Conservation (phyloP, 1,139 yeast species). For the Yamadazyma trypodendri region DNA sequence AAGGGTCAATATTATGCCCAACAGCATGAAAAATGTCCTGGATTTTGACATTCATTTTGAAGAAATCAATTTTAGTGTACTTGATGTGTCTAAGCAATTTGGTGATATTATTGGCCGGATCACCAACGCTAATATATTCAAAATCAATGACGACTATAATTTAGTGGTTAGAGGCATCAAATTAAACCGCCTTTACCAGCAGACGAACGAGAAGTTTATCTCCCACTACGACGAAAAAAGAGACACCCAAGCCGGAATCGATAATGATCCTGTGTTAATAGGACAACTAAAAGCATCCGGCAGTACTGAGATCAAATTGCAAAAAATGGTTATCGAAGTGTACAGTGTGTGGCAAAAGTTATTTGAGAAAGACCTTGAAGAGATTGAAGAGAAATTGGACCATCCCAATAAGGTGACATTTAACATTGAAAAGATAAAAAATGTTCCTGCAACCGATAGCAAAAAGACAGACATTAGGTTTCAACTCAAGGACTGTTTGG, state of each 20-base stretch:
- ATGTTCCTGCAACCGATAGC: background rate
- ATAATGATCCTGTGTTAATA: conserved; percentile 11
- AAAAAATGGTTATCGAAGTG: conserved; percentile 48
- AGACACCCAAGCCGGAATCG: background rate
- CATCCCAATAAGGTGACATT: background rate
- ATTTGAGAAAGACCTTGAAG: conserved; percentile 21
- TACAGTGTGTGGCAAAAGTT: conserved; percentile 54
- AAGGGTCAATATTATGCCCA: conserved; percentile 9
- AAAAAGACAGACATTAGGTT: conserved; percentile 38
- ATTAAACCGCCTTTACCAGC: conserved; percentile 19
- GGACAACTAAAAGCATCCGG: conserved; percentile 9
- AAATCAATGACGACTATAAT: conserved; percentile 31
- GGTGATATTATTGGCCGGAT: conserved; percentile 40
- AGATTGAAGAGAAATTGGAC: conserved; percentile 3
- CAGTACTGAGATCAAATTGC: conserved; percentile 37
- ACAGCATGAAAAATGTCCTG: conserved; percentile 6
- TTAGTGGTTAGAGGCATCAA: conserved; percentile 26
- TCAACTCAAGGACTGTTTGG: conserved; percentile 48
- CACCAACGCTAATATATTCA: conserved; percentile 26
- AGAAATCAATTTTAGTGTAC: conserved; percentile 24
- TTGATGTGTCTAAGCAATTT: conserved; percentile 25
- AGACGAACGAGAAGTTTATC: conserved; percentile 10
- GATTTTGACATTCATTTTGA: conserved; percentile 24
- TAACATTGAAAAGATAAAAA: background rate
- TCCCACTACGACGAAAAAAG: conserved; percentile 8